Evolutionary conservation across 352 stramenopile species (phyloP).

Genomic region (Globisporangium recalcitrans): DNA sequence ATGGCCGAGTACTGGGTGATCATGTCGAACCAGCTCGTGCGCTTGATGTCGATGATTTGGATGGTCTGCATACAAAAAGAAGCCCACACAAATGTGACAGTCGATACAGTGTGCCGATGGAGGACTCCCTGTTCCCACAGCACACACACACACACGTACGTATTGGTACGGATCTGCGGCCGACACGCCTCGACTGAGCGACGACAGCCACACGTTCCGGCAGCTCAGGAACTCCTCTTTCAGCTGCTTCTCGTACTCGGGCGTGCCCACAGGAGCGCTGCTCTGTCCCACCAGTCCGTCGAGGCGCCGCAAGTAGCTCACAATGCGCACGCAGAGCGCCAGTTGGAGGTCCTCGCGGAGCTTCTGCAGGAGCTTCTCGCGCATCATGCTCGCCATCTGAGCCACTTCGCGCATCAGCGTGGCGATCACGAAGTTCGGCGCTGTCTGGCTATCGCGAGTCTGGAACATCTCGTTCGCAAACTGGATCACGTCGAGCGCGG

Average conservation of each 20-base stretch:
- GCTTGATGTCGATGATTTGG: slow-evolving; percentile 85
- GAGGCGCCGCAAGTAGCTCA: slow-evolving; percentile 72
- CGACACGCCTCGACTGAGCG: slow-evolving; percentile 48
- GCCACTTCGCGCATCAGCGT: slow-evolving; percentile 59
- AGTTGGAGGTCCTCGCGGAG: slow-evolving; percentile 78
- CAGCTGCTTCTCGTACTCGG: slow-evolving; percentile 71
- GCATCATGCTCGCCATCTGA: slow-evolving; percentile 57
- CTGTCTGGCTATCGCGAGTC: slow-evolving; percentile 18
- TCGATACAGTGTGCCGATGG: not conserved
- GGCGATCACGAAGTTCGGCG: slow-evolving; percentile 57
- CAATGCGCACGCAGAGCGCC: slow-evolving; percentile 73
- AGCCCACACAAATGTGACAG: not conserved
- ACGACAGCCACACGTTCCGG: slow-evolving; percentile 70
- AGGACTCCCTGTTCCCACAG: not conserved
- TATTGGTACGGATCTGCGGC: slow-evolving; percentile 79
- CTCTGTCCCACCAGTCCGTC: slow-evolving; percentile 35
- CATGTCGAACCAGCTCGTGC: slow-evolving; percentile 88
- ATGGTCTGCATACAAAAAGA: slow-evolving; percentile 39
- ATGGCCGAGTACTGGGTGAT: slow-evolving; percentile 90
- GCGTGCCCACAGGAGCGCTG: slow-evolving; percentile 22
- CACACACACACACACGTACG: slow-evolving; percentile 23
- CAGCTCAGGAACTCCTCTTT: slow-evolving; percentile 84
- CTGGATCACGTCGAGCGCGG: slow-evolving; percentile 93
- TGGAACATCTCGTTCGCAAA: slow-evolving; percentile 84
- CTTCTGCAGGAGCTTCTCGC: slow-evolving; percentile 77